Evolutionary conservation across 441 rosid genomes (phyloP), one percentile per base, ranked within the genome.

Genomic region (Kokia cookei): DNA sequence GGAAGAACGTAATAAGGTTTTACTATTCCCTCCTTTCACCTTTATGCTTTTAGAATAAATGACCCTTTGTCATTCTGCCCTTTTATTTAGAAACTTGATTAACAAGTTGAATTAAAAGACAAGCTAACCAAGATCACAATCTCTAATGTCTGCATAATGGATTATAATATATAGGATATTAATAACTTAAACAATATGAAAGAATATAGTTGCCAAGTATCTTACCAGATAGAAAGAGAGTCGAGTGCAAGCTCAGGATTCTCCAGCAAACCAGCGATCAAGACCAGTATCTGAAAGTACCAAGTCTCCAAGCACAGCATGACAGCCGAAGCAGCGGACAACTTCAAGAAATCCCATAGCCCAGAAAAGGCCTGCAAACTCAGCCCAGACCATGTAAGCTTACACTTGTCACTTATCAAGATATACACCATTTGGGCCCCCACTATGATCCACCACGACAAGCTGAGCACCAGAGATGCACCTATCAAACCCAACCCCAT

Each of bases 301-400:
- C 98, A 93, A 11, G 90, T 87, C 78, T 93, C 98, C 57, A 93
- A 74, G 86, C 97, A 93, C 13, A 93, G 76, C 98, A 93, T 93
- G 35, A 93, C 91, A 0, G 97, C 95, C 0, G 98, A 93, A 1
- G 85, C 95, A 32, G 83, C 69, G 9, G 95, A 90, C 6, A 90
- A 71, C 67, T 84, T 87, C 1, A 88, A 71, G 55, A 93, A 91
- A 12, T 86, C 87, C 90, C 90, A 85, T 14, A 91, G 77, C 22
- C 95, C 97, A 8, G 81, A 84, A 78, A 91, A 90, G 19, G 98
- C 91, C 72, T 78, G 80, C 71, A 72, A 72, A 7, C 78, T 86
- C 14, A 90, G 72, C 35, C 97, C 95, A 37, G 43, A 78, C 98
- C 98, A 93, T 2, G 98, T 89, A 29, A 73, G 73, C 84, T 79